Evolutionary conservation across 345 rosid species (phyloP), one percentile per base, ranked within the genome.

Genomic region (Bretschneidera sinensis): DNA sequence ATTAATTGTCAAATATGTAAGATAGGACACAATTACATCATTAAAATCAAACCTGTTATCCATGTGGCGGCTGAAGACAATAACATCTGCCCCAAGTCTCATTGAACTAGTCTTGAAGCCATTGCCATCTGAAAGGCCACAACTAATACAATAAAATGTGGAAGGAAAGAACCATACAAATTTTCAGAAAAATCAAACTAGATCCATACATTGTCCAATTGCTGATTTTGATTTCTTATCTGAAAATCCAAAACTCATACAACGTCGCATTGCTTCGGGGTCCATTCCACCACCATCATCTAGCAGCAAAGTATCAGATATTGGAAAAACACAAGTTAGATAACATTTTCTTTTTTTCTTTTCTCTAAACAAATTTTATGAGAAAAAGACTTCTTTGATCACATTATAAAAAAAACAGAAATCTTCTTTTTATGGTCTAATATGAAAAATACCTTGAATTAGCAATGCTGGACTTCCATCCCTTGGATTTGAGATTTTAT

Each of bases 201-300:
- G 69, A 61, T 48, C 21, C 55, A 31, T 84, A 94, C 97, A 92
- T 80, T 80, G 74, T 79, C 97, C 99, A 76, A 94, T 89, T 17
- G 96, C 77, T 43, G 81, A 73, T 57, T 74, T 81, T 16, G 86
- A 77, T 69, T 79, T 85, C 64, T 89, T 90, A 76, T 90, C 96
- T 49, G 97, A 94, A 82, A 85, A 94, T 62, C 97, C 97, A 83
- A 94, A 94, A 77, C 97, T 92, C 90, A 94, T 84, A 63, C 99
- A 90, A 33, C 64, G 79, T 43, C 96, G 82, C 73, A 94, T 79
- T 67, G 89, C 85, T 66, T 90, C 95, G 66, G 86, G 96, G 69
- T 80, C 84, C 99, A 94, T 89, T 76, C 99, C 99, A 64, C 92
- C 96, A 65, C 99, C 99, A 62, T 90, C 85, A 82, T 94, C 99